Evolutionary conservation across 2,329 filamentous ascomycete species (phyloP).

Genomic region (Penicillium sp.): DNA sequence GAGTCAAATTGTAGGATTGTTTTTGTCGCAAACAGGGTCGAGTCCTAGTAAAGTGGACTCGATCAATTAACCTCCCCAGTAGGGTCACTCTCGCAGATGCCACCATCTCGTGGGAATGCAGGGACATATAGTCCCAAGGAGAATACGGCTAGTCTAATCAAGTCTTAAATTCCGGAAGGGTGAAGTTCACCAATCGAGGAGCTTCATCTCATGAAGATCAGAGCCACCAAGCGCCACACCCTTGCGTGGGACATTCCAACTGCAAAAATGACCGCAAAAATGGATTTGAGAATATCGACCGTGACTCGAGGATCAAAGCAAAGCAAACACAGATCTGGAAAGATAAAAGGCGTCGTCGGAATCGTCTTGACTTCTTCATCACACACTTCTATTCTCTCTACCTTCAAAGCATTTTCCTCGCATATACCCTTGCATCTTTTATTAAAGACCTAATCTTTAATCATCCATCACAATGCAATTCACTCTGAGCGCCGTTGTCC

Average conservation of each 20-base stretch:
- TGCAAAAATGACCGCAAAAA: slow-evolving; percentile 13
- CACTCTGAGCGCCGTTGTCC: slow-evolving; percentile 26
- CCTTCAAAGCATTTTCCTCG: no score
- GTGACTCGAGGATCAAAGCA: slow-evolving; percentile 1
- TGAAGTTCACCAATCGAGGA: slow-evolving; percentile 10
- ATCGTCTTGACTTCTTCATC: slow-evolving; percentile 4
- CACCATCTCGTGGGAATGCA: slow-evolving; percentile 16
- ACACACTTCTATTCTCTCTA: slow-evolving; percentile 10
- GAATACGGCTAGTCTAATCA: slow-evolving; percentile 12
- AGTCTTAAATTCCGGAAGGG: slow-evolving; percentile 11
- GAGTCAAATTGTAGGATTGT: no score
- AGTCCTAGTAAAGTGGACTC: background rate
- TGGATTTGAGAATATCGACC: no score
- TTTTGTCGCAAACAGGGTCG: background rate
- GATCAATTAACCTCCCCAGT: background rate
- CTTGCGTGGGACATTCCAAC: slow-evolving; percentile 19
- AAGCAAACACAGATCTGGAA: slow-evolving; percentile 7
- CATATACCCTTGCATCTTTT: slow-evolving; percentile 2
- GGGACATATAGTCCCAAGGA: slow-evolving; percentile 6
- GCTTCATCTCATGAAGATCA: slow-evolving; percentile 1
- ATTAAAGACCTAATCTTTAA: slow-evolving; percentile 19
- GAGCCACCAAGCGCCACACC: slow-evolving; percentile 5
- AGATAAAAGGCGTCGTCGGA: slow-evolving; percentile 19
- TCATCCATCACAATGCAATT: slow-evolving; percentile 35
- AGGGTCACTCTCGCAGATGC: slow-evolving; percentile 13